These are phyloP conservation scores for Baorangia bicolor DNA, from an alignment of 768 basidiomycete genomes.

Conservation along the genomic window DNA sequence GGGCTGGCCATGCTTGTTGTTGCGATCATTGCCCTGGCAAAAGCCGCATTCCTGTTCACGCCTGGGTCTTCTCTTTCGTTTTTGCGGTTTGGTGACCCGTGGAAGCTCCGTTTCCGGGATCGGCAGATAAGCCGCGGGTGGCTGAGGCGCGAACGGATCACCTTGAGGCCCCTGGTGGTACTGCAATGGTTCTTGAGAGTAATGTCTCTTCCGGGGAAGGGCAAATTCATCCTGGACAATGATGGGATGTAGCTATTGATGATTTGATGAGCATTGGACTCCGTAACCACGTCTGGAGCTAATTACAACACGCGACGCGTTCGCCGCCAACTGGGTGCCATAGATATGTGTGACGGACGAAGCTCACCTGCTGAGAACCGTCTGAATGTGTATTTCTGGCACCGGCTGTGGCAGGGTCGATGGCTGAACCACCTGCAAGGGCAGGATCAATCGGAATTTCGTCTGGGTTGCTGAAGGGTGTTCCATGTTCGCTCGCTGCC, in stretches of 20 bases:
- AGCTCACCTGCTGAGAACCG: conserved; percentile 39
- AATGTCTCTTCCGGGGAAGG: conserved; percentile 13
- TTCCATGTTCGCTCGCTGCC: conserved; percentile 56
- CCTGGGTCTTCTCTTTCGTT: conserved; percentile 43
- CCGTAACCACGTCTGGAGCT: conserved; percentile 23
- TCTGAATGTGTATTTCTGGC: conserved; percentile 19
- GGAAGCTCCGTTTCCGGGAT: conserved; percentile 44
- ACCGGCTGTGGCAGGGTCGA: conserved; percentile 52
- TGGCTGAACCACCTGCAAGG: conserved; percentile 45
- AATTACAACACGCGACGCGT: conserved; percentile 73
- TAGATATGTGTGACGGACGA: conserved; percentile 17
- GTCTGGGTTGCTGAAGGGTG: conserved; percentile 55
- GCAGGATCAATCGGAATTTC: conserved; percentile 84
- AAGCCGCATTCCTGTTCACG: conserved; percentile 75
- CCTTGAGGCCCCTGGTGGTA: conserved; percentile 78
- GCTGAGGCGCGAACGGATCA: conserved; percentile 77
- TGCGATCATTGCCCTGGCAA: conserved; percentile 64
- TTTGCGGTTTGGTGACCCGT: conserved; percentile 44
- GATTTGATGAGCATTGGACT: conserved; percentile 20
- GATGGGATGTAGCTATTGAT: conserved; percentile 25
- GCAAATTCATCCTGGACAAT: conserved; percentile 32
- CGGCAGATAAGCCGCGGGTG: conserved; percentile 50
- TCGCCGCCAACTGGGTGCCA: conserved; percentile 26
- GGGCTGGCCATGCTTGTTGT: conserved; percentile 53
- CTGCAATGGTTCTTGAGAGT: conserved; percentile 41